Conservation (phyloP, 73 alveolate species). For the Diophrys sp. region DNA sequence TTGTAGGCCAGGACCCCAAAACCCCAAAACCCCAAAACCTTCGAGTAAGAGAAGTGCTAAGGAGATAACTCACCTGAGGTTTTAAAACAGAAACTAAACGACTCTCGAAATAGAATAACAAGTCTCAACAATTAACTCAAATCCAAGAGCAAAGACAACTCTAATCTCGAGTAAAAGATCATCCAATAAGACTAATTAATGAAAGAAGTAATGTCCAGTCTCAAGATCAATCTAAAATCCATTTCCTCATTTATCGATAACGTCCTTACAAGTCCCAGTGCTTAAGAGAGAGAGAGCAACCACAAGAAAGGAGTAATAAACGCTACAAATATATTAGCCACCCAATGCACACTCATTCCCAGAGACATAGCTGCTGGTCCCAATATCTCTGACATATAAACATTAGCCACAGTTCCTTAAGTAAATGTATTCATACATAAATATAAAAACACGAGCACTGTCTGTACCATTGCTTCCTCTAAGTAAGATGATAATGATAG, state of each 20-base stretch:
- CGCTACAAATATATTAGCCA: neutral
- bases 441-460: neutral
- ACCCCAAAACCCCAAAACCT: too few species aligned
- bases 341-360: neutral
- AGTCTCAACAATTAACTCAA: neutral
- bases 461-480: neutral
- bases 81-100: neutral
- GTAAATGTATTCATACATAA: neutral
- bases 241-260: too few species aligned
- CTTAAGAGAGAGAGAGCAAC: too few species aligned
- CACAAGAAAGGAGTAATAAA: neutral
- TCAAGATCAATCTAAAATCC: too few species aligned
- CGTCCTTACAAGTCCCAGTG: too few species aligned
- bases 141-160: neutral
- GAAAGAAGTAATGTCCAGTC: too few species aligned
- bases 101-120: neutral
- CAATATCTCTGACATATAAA: neutral
- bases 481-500: too few species aligned
- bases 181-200: too few species aligned
- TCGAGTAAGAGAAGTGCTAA: neutral
- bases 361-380: neutral
- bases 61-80: constrained; percentile 4
- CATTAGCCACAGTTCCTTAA: neutral
- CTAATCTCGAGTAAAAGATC: neutral
- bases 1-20: too few species aligned